phyloP scores from a whole-genome alignment of 148 eudicot genomes.

The Camellia lanceoleosa region DNA sequence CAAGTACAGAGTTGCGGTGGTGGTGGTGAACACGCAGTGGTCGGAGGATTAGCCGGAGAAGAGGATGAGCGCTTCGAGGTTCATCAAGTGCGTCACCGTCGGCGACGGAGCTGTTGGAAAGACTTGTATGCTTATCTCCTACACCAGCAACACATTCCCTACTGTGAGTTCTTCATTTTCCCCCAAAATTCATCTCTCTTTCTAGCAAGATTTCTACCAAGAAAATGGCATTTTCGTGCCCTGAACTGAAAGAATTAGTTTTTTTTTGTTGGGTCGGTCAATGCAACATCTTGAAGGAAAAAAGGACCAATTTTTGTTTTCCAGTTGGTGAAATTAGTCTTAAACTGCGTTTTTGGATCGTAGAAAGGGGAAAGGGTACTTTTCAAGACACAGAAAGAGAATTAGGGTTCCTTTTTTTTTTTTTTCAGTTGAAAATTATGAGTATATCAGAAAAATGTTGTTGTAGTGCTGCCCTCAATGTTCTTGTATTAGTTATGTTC shows the following conservation, averaged over 20 bases:
- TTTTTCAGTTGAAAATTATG: not conserved
- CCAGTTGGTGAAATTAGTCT: not conserved
- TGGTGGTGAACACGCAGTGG: not conserved
- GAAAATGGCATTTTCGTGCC: not conserved
- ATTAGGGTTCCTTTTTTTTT: not conserved
- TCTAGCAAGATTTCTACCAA: not conserved
- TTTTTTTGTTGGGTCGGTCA: not conserved
- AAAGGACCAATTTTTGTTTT: not conserved
- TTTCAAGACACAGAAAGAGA: too few species aligned
- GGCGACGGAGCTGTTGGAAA: slow-evolving; percentile 52
- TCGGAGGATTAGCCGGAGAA: not conserved
- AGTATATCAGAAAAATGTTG: not conserved
- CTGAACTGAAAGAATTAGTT: slow-evolving; percentile 3
- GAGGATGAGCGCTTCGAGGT: slow-evolving; percentile 40
- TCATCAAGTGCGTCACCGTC: slow-evolving; percentile 50
- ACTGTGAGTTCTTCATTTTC: slow-evolving; percentile 23
- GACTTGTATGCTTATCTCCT: slow-evolving; percentile 52
- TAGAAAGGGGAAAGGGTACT: not conserved
- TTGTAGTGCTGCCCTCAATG: not conserved
- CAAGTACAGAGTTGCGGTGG: not conserved
- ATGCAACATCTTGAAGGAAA: not conserved
- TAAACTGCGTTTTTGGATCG: too few species aligned
- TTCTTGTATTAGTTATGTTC: not conserved
- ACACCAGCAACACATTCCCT: slow-evolving; percentile 49
- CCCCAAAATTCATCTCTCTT: not conserved